These are phyloP conservation scores for Pythium sp. DNA, from an alignment of 352 stramenopile species.

Conservation along the genomic window DNA sequence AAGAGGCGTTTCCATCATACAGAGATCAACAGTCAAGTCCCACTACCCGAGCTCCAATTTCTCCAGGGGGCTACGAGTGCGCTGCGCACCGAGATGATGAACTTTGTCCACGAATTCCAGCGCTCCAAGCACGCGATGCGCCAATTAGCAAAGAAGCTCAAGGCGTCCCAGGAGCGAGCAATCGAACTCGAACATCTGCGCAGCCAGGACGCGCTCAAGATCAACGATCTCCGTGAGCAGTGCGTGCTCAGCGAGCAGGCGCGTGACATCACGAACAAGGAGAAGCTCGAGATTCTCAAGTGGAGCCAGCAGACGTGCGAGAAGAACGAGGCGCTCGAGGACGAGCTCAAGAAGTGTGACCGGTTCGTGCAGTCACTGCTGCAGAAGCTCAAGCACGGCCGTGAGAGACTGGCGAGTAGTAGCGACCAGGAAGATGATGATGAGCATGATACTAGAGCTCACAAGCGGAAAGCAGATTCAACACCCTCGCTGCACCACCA, in stretches of 20 bases:
- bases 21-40: not conserved
- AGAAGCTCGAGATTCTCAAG: conserved; percentile 60
- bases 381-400: conserved; percentile 25
- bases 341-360: conserved; percentile 32
- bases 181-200: conserved; percentile 43
- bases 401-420: not conserved
- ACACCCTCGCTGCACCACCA: conserved; percentile 8
- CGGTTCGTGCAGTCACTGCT: conserved; percentile 20
- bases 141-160: conserved; percentile 37
- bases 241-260: conserved; percentile 47
- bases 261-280: conserved; percentile 53
- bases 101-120: conserved; percentile 52
- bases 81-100: conserved; percentile 46
- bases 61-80: conserved; percentile 43
- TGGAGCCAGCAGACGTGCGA: conserved; percentile 61
- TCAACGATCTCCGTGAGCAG: conserved; percentile 45
- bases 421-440: not conserved
- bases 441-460: not conserved
- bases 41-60: conserved; percentile 39
- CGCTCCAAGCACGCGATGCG: conserved; percentile 27
- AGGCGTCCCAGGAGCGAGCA: conserved; percentile 21
- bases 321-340: conserved; percentile 43
- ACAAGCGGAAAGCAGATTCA: not conserved
- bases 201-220: conserved; percentile 29
- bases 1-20: no score